Evolutionary conservation across 75 land plant genomes (phyloP).

Genomic region (Selaginella tamariscina): DNA sequence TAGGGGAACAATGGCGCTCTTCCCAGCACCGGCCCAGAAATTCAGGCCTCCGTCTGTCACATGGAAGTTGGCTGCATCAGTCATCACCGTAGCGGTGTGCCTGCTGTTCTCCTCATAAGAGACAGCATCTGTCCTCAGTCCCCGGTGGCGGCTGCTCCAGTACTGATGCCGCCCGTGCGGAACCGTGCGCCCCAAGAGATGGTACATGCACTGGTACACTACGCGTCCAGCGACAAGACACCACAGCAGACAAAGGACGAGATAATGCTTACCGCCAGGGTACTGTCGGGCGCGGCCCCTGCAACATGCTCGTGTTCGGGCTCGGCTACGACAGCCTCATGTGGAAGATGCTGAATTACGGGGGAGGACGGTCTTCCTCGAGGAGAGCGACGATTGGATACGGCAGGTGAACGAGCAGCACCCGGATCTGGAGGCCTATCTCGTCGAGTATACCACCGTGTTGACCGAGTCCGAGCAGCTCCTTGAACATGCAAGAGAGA

Average conservation of each 20-base stretch:
- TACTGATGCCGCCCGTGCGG: background rate
- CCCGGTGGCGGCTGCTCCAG: too few species aligned
- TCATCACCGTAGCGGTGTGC: background rate
- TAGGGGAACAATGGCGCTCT: too few species aligned
- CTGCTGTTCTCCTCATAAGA: background rate
- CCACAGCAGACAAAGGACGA: constrained; percentile 39
- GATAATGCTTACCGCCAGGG: constrained; percentile 26
- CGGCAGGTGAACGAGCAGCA: constrained; percentile 29
- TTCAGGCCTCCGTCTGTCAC: too few species aligned
- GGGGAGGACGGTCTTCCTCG: constrained; percentile 66
- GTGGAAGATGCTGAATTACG: constrained; percentile 48
- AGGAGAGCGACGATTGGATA: constrained; percentile 44
- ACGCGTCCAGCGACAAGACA: constrained; percentile 36
- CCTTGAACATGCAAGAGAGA: constrained; percentile 18
- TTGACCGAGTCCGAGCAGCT: constrained; percentile 29
- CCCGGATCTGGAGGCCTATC: constrained; percentile 52
- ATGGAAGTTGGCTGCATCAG: too few species aligned
- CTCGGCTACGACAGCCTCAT: constrained; percentile 48
- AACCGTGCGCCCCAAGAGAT: constrained; percentile 21
- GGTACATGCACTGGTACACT: constrained; percentile 47
- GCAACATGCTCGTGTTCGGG: constrained; percentile 63
- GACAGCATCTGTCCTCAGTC: background rate
- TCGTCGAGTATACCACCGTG: constrained; percentile 44
- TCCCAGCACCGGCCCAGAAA: too few species aligned
- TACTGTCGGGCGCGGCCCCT: constrained; percentile 32